phyloP scores from a whole-genome alignment of 176 grass and related monocot genomes.

The Thalia dealbata region DNA sequence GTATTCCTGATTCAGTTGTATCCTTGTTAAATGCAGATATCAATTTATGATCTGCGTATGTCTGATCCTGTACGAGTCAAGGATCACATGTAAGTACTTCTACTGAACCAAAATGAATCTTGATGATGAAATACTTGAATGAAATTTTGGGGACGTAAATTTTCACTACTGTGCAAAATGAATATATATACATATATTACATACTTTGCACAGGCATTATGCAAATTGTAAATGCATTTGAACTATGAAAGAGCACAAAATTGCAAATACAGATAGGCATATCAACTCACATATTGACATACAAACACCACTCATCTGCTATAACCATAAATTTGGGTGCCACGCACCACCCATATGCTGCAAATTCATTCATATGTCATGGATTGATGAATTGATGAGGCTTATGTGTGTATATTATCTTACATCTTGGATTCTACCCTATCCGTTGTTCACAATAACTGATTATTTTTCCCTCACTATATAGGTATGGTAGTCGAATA shows the following conservation, averaged over 20 bases:
- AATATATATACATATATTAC: too few relatives aligned
- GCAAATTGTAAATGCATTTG: too few relatives aligned
- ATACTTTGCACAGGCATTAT: too few relatives aligned
- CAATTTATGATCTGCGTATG: slow-evolving; percentile 86
- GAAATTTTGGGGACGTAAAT: not conserved
- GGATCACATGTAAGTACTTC: slow-evolving; percentile 85
- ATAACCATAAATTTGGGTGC: too few relatives aligned
- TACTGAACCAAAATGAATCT: not conserved
- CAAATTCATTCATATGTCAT: too few relatives aligned
- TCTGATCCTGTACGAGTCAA: slow-evolving; percentile 76
- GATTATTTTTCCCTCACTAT: slow-evolving; percentile 22
- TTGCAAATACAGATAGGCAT: too few relatives aligned
- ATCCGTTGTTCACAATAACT: slow-evolving; percentile 9
- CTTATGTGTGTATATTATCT: not conserved
- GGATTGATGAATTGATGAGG: too few relatives aligned
- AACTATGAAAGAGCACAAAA: too few relatives aligned
- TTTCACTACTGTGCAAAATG: not conserved
- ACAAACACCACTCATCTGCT: too few relatives aligned
- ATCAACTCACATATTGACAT: too few relatives aligned
- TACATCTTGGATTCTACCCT: not conserved
- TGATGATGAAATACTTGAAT: not conserved
- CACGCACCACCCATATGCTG: too few relatives aligned
- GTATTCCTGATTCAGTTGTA: not conserved
- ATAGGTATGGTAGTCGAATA: slow-evolving; percentile 79
- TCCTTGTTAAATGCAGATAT: slow-evolving; percentile 44